Base-by-base conservation (phyloP, 2,329 filamentous ascomycete genomes). In the Stromatinia cepivora region DNA sequence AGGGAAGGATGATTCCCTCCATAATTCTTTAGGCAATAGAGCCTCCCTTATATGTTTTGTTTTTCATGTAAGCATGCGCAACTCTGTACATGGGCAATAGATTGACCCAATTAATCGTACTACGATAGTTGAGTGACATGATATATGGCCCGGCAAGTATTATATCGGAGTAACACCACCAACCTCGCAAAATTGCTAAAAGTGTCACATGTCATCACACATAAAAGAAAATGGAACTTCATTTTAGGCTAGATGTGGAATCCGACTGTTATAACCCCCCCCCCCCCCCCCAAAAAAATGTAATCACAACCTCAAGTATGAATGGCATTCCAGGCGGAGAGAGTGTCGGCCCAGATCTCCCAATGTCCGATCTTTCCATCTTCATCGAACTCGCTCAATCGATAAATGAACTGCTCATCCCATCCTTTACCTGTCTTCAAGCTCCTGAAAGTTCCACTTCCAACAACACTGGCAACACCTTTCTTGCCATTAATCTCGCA, bases 281-380 rank as follows among this genome's bases (percentile, higher is more conserved):
- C 9, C 22, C 9, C 11, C 10, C 9, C 20, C 0, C 57, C 3
- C n/a, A n/a, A n/a, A n/a, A n/a, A n/a, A 5, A 34, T 15, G 46
- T 45, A 13, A n/a, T 34, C 52, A 56, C 28, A 15, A 7, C 31
- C 1, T 59, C 42, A 54, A 68, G 34, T 39, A 31, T 68, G 45
- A 78, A 79, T 69, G 58, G 80, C 81, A 36, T 77, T 76, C 80
- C 80, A 82, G 46, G 81, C 81, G 71, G 79, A 81, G 69, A 81
- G 72, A 17, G 79, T 79, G 77, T 82, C 81, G 20, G 79, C 80
- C 80, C 81, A 82, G 64, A 82, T 80, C 73, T 82, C 80, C 79
- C 80, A 81, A 72, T 79, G 76, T 39, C 79, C 80, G 70, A 82
- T 79, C 74, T 71, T 79, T 0, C 79, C 79, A 25, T 79, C 71